Conservation (phyloP, 75 land plant genomes). For the Isoetes taiwanensis region DNA sequence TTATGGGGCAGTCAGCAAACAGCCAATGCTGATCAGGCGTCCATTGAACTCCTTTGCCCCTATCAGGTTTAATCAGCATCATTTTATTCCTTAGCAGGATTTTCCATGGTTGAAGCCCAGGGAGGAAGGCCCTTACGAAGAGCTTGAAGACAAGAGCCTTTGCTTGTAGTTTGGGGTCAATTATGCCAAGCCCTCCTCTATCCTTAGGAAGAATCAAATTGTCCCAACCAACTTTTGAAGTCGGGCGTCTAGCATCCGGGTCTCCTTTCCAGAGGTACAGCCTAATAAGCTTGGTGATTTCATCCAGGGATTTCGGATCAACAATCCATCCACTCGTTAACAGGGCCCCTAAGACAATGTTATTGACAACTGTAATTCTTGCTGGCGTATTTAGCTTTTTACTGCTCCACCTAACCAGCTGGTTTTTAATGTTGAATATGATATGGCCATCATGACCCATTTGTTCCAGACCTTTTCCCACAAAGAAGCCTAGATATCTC, state of each 20-base stretch:
- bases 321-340: no score
- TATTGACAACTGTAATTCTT: not conserved
- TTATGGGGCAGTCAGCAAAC: not conserved
- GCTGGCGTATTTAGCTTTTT: not conserved
- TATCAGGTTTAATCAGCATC: not conserved
- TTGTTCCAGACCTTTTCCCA: not conserved
- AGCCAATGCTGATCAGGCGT: not conserved
- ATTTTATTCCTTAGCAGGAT: not conserved
- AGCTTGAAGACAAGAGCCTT: not conserved
- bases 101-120: not conserved
- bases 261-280: not conserved
- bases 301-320: no score
- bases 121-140: not conserved
- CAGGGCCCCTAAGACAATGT: not conserved
- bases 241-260: no score
- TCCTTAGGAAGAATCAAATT: not conserved
- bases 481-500: not conserved
- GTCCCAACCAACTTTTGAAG: no score
- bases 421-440: not conserved
- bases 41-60: not conserved
- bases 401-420: not conserved
- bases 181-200: not conserved
- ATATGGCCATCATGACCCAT: not conserved
- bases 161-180: not conserved
- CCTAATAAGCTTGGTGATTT: not conserved